A percentile compares a stretch with the other conserved stretches of the same genome.
Evolutionary conservation across 768 basidiomycete genomes (phyloP).

Genomic region (Tylopilus intermedius): DNA sequence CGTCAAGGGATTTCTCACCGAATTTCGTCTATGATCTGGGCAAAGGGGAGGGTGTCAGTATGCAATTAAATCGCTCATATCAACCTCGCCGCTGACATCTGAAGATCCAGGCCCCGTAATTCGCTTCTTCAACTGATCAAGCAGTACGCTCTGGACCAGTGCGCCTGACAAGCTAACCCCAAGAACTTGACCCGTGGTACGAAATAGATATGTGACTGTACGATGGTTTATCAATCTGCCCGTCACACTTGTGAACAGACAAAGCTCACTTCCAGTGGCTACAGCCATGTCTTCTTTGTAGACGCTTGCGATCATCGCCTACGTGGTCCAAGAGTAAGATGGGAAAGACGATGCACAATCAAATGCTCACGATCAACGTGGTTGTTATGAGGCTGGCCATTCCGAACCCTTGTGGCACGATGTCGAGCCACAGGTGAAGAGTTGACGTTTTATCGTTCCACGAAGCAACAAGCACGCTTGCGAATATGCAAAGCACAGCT

Average conservation of each 20-base stretch:
- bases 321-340: conserved; percentile 9
- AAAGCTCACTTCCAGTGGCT: conserved; percentile 78
- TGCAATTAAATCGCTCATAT: conserved; percentile 21
- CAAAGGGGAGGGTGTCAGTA: conserved; percentile 19
- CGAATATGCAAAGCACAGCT: conserved; percentile 53
- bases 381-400: conserved; percentile 83
- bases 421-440: conserved; percentile 70
- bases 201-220: conserved; percentile 86
- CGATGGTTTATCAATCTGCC: conserved; percentile 5
- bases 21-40: conserved; percentile 69
- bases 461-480: conserved; percentile 53
- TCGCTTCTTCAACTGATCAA: conserved; percentile 60
- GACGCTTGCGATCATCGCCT: conserved; percentile 87
- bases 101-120: conserved; percentile 74
- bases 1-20: conserved; percentile 36
- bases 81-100: conserved; percentile 48
- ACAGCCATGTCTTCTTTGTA: conserved; percentile 79
- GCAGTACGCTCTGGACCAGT: conserved; percentile 74
- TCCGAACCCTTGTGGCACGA: conserved; percentile 78
- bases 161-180: conserved; percentile 89
- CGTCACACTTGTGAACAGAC: conserved; percentile 7
- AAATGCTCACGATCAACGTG: conserved; percentile 67
- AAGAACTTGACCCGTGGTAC: conserved; percentile 91
- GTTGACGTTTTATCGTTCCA: conserved; percentile 63
- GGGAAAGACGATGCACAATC: neutral